phyloP scores from a whole-genome alignment of 2,329 filamentous ascomycete species.

The Rhinocladiella similis region DNA sequence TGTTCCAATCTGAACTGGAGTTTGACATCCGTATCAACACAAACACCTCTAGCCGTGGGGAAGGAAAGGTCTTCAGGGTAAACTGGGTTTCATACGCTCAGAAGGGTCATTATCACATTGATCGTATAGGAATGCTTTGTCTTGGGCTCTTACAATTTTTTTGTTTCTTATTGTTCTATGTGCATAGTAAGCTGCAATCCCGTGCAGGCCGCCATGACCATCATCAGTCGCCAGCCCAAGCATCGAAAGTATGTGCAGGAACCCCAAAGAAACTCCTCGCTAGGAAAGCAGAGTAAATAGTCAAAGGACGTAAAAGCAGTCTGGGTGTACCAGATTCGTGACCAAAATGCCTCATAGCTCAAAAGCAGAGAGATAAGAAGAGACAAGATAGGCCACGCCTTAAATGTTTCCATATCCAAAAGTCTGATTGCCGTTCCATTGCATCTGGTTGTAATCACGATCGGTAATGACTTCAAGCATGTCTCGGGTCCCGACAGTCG shows the following conservation, averaged over 20 bases:
- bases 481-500: slow-evolving; percentile 58
- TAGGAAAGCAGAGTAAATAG: not conserved
- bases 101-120: not conserved
- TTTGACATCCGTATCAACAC: too few relatives aligned
- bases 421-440: slow-evolving; percentile 15
- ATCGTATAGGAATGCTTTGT: too few relatives aligned
- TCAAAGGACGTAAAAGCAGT: too few relatives aligned
- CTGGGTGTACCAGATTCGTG: too few relatives aligned
- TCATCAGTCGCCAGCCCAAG: not conserved
- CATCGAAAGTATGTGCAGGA: not conserved
- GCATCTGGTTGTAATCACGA: slow-evolving; percentile 25
- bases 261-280: not conserved
- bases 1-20: too few relatives aligned
- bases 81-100: not conserved
- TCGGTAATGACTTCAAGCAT: slow-evolving; percentile 46
- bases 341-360: not conserved
- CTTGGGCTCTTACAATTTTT: too few relatives aligned
- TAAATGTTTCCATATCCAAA: slow-evolving; percentile 12
- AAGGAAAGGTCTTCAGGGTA: too few relatives aligned
- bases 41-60: too few relatives aligned
- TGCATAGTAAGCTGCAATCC: not conserved
- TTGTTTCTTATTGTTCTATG: not conserved
- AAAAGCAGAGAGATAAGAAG: not conserved
- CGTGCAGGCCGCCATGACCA: not conserved
- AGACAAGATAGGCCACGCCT: not conserved